Conservation (phyloP, 2,329 filamentous ascomycete genomes). For the Furcasterigmium furcatum region DNA sequence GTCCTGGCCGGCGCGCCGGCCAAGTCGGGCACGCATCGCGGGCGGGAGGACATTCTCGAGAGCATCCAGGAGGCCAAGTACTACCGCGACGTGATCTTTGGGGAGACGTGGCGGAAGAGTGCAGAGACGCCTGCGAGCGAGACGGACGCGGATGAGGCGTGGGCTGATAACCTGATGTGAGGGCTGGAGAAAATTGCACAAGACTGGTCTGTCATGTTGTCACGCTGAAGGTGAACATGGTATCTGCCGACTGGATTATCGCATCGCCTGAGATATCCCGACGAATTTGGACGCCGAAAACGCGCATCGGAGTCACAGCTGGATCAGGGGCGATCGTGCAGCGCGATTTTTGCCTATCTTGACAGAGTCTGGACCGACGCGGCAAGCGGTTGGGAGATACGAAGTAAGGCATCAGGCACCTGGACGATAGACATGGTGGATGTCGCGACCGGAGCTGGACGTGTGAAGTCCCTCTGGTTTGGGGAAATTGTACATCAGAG, state of each 20-base stretch:
- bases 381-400: too few species aligned
- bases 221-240: neutral
- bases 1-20: conserved; percentile 59
- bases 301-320: too few species aligned
- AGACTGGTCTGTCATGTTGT: neutral
- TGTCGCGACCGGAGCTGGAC: too few species aligned
- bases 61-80: conserved; percentile 90
- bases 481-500: too few species aligned
- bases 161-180: conserved; percentile 11
- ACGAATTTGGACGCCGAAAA: too few species aligned
- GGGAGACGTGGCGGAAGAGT: conserved; percentile 17
- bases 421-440: too few species aligned
- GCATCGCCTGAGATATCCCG: neutral
- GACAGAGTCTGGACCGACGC: too few species aligned
- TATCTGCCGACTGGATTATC: neutral
- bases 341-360: too few species aligned
- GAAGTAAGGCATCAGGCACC: too few species aligned
- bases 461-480: too few species aligned
- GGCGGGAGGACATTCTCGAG: conserved; percentile 86
- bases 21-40: conserved; percentile 79
- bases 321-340: too few species aligned
- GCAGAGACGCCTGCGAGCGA: conserved; percentile 10
- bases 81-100: conserved; percentile 72
- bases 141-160: conserved; percentile 9
- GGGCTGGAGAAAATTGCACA: neutral